A percentile compares a stretch with the other conserved stretches of the same genome.
Evolutionary conservation across 495 filamentous ascomycete species (phyloP).

Genomic region (Lentithecium fluviatile): DNA sequence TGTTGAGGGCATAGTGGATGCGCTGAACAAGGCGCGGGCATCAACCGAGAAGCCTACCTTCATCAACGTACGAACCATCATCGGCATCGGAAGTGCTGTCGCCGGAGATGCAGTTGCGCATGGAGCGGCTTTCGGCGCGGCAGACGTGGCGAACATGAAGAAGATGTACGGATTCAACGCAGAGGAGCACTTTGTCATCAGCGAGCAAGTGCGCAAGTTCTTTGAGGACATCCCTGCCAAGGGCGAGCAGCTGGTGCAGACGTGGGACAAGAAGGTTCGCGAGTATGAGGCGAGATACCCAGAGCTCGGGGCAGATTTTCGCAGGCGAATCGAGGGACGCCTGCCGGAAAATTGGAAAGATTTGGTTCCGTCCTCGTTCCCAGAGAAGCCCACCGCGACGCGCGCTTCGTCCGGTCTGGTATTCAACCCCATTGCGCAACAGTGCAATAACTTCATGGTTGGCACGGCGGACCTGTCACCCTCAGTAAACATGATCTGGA

Average conservation of each 20-base stretch:
- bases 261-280: slow-evolving; percentile 50
- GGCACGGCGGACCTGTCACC: slow-evolving; percentile 60
- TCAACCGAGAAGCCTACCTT: slow-evolving; percentile 55
- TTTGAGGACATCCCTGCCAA: slow-evolving; percentile 48
- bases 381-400: slow-evolving; percentile 51
- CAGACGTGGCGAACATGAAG: slow-evolving; percentile 29
- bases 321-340: slow-evolving; percentile 18
- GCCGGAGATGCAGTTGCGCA: slow-evolving; percentile 26
- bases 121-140: slow-evolving; percentile 25
- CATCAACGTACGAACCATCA: slow-evolving; percentile 50
- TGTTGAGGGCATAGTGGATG: slow-evolving; percentile 52
- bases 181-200: slow-evolving; percentile 47
- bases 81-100: slow-evolving; percentile 25
- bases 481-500: slow-evolving; percentile 58
- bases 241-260: slow-evolving; percentile 45
- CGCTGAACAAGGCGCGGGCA: slow-evolving; percentile 48
- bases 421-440: slow-evolving; percentile 51
- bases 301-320: background rate
- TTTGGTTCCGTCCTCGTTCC: slow-evolving; percentile 49
- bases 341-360: slow-evolving; percentile 48
- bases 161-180: slow-evolving; percentile 15
- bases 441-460: slow-evolving; percentile 55
- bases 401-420: slow-evolving; percentile 52
- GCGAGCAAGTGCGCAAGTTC: slow-evolving; percentile 50
- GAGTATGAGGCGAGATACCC: slow-evolving; percentile 41